phyloP scores from a whole-genome alignment of 352 stramenopile species.

The Phytophthora lateralis region DNA sequence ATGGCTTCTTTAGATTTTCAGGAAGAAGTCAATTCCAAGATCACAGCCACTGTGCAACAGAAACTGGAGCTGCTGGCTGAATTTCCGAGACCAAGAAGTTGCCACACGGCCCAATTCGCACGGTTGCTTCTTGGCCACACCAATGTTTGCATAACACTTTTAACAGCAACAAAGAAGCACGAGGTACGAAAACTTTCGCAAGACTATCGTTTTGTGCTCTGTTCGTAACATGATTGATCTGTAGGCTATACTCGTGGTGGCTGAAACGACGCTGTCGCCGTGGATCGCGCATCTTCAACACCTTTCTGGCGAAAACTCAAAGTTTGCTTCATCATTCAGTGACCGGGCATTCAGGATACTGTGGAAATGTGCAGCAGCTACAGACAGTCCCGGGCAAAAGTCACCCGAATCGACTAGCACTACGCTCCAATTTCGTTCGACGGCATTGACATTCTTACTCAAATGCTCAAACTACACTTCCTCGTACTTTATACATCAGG shows the following conservation, averaged over 20 bases:
- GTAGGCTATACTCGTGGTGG: slow-evolving; percentile 35
- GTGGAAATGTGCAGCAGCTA: slow-evolving; percentile 63
- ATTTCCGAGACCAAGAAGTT: slow-evolving; percentile 47
- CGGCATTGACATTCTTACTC: slow-evolving; percentile 64
- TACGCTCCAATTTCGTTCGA: slow-evolving; percentile 48
- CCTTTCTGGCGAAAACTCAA: slow-evolving; percentile 46
- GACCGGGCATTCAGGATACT: slow-evolving; percentile 73
- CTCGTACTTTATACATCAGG: slow-evolving; percentile 70
- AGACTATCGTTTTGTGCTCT: neutral
- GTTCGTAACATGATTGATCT: slow-evolving; percentile 1
- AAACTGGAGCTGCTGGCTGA: slow-evolving; percentile 27
- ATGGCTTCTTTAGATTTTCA: slow-evolving; percentile 11
- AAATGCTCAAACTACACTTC: slow-evolving; percentile 72
- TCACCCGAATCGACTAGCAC: slow-evolving; percentile 6
- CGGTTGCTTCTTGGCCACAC: slow-evolving; percentile 53
- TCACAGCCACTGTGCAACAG: slow-evolving; percentile 5
- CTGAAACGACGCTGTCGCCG: slow-evolving; percentile 28
- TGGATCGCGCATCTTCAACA: slow-evolving; percentile 67
- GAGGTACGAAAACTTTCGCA: slow-evolving; percentile 26
- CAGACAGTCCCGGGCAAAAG: slow-evolving; percentile 34
- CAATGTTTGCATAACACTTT: slow-evolving; percentile 45
- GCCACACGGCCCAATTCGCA: slow-evolving; percentile 52
- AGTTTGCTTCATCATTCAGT: slow-evolving; percentile 62
- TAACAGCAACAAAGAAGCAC: slow-evolving; percentile 37
- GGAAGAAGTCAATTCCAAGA: neutral